A percentile compares a stretch with the other conserved stretches of the same genome.
These are phyloP conservation scores for Camelina hispida DNA, from an alignment of 345 rosid species.

Conservation along the genomic window DNA sequence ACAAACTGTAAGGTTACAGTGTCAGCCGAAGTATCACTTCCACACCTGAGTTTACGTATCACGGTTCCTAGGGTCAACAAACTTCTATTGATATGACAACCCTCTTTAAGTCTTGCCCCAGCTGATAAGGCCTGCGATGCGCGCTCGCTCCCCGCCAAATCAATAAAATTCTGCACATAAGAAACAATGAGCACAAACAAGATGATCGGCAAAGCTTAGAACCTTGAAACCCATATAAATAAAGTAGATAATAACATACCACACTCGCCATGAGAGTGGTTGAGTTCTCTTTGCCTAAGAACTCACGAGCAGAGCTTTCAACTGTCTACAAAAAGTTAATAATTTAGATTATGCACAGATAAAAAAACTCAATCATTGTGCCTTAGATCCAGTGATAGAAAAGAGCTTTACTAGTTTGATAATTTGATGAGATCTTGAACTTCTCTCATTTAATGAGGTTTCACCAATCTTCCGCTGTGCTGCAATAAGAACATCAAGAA, in stretches of 20 bases:
- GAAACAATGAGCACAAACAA: conserved; percentile 26
- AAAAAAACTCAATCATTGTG: too few relatives aligned
- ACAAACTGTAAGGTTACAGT: not conserved
- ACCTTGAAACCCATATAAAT: conserved; percentile 18
- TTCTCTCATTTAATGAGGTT: conserved; percentile 87
- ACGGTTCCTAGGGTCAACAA: conserved; percentile 93
- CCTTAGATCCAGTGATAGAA: conserved; percentile 31
- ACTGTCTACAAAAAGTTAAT: conserved; percentile 61
- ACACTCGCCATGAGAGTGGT: conserved; percentile 88
- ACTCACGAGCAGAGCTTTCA: conserved; percentile 97
- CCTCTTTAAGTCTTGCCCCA: conserved; percentile 93
- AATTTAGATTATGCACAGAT: not conserved
- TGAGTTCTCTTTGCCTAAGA: conserved; percentile 90
- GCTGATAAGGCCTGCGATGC: conserved; percentile 93
- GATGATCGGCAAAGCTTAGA: conserved; percentile 12
- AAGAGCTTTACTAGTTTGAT: conserved; percentile 72
- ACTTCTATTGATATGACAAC: conserved; percentile 97
- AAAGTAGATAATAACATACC: conserved; percentile 53
- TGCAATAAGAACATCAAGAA: conserved; percentile 46
- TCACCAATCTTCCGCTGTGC: conserved; percentile 95
- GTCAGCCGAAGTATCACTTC: conserved; percentile 16
- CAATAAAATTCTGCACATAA: conserved; percentile 79
- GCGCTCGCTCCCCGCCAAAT: conserved; percentile 97
- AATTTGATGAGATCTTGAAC: conserved; percentile 99
- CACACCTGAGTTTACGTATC: conserved; percentile 92